Percentiles rank a stretch among this genome's conserved stretches.
Conservation (phyloP, 2,329 filamentous ascomycete genomes). For the Whalleya microplaca region DNA sequence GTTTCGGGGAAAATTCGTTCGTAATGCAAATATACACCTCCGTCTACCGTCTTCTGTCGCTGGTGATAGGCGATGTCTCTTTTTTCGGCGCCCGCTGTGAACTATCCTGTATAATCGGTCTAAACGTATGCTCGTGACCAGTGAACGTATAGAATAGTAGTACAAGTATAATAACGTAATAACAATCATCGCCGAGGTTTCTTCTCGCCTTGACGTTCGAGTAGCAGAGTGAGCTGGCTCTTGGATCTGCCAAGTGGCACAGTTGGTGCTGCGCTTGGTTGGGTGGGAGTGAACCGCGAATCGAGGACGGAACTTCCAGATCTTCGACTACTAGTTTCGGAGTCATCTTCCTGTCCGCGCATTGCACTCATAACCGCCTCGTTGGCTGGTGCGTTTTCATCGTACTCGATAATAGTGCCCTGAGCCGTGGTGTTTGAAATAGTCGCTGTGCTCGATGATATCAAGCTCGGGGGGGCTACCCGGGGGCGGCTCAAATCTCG, state of each 20-base stretch:
- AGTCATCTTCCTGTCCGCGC: conserved; percentile 18
- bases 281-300: conserved; percentile 51
- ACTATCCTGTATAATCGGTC: conserved; percentile 11
- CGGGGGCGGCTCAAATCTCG: conserved; percentile 36
- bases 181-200: conserved; percentile 31
- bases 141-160: not conserved
- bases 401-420: conserved; percentile 49
- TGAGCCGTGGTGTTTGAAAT: conserved; percentile 47
- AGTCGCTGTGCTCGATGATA: conserved; percentile 42
- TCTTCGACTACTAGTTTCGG: conserved; percentile 19
- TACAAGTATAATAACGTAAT: conserved; percentile 8
- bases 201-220: conserved; percentile 48
- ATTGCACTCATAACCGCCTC: conserved; percentile 27
- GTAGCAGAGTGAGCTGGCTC: conserved; percentile 61
- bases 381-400: conserved; percentile 34
- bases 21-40: conserved; percentile 16
- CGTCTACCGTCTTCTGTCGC: not conserved
- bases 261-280: conserved; percentile 48
- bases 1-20: conserved; percentile 4
- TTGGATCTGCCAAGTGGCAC: conserved; percentile 61
- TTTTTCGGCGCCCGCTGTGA: conserved; percentile 6
- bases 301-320: conserved; percentile 40
- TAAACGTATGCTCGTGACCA: conserved; percentile 1
- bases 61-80: not conserved
- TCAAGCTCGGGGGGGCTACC: conserved; percentile 33